phyloP scores from a whole-genome alignment of 257 asterid genomes.

The Ilex asprella region DNA sequence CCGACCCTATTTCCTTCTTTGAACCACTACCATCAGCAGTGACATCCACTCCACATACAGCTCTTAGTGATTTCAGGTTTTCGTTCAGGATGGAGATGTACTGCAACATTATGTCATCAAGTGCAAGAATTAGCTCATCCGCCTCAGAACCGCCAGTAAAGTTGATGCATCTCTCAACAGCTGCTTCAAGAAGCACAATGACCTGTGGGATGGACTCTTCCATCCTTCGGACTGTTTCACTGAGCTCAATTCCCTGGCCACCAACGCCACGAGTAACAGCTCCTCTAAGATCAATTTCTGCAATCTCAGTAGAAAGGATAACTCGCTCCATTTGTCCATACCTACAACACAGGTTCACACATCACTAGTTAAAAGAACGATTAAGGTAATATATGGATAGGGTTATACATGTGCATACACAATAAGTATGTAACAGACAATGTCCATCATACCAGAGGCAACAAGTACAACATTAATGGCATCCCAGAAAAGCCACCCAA shows the following conservation, averaged over 20 bases:
- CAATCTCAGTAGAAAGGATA: constrained; percentile 73
- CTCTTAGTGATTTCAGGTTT: constrained; percentile 74
- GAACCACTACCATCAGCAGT: constrained; percentile 36
- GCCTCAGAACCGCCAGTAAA: constrained; percentile 96
- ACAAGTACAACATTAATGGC: no score
- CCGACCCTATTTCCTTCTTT: constrained; percentile 73
- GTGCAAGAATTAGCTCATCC: constrained; percentile 80
- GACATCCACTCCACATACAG: constrained; percentile 79
- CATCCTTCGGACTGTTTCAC: constrained; percentile 95
- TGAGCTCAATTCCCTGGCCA: constrained; percentile 94
- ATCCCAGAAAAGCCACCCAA: no score
- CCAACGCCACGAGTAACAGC: constrained; percentile 85
- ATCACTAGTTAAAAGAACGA: constrained; percentile 4
- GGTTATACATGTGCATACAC: neutral
- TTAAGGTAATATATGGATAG: constrained; percentile 8
- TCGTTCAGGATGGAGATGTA: constrained; percentile 88
- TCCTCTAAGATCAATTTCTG: constrained; percentile 90
- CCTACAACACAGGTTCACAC: constrained; percentile 32
- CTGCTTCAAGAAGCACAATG: constrained; percentile 85
- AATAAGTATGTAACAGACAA: neutral
- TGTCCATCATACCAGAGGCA: neutral
- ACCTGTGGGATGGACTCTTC: constrained; percentile 94
- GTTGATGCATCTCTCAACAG: constrained; percentile 90
- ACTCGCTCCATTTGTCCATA: constrained; percentile 94
- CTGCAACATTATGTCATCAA: constrained; percentile 78